A percentile compares a stretch with the other conserved stretches of the same genome.
These are phyloP conservation scores for Penicillium sp. DNA, from an alignment of 2,329 filamentous ascomycete species.

Conservation along the genomic window DNA sequence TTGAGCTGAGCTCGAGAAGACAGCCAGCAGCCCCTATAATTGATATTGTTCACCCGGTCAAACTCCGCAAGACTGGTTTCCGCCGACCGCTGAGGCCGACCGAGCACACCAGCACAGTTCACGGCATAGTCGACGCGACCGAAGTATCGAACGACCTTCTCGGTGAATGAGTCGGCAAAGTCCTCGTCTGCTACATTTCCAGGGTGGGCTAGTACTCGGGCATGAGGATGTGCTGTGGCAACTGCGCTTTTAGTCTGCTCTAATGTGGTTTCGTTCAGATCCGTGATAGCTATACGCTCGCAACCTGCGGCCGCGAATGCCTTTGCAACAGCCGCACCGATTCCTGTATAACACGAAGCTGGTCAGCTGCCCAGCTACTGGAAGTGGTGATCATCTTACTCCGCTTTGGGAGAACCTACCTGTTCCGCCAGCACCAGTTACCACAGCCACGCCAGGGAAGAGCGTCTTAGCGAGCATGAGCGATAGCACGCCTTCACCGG, in stretches of 20 bases:
- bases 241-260: slow-evolving; percentile 33
- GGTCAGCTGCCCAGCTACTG: not conserved
- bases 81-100: slow-evolving; percentile 29
- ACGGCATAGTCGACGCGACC: slow-evolving; percentile 59
- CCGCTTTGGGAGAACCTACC: slow-evolving; percentile 33
- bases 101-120: slow-evolving; percentile 56
- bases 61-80: slow-evolving; percentile 55
- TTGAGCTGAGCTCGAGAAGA: slow-evolving; percentile 48
- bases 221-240: slow-evolving; percentile 36
- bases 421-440: slow-evolving; percentile 54
- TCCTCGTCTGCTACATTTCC: slow-evolving; percentile 54
- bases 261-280: slow-evolving; percentile 50
- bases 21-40: slow-evolving; percentile 57
- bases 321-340: slow-evolving; percentile 56
- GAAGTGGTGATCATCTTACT: not conserved
- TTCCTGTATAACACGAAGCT: slow-evolving; percentile 45
- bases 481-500: not conserved
- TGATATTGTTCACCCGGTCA: slow-evolving; percentile 57
- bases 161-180: slow-evolving; percentile 45
- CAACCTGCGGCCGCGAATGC: slow-evolving; percentile 56
- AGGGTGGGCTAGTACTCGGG: slow-evolving; percentile 35
- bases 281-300: slow-evolving; percentile 56
- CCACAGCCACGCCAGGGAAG: slow-evolving; percentile 51
- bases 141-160: slow-evolving; percentile 28
- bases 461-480: slow-evolving; percentile 4